Conservation (phyloP, 768 basidiomycete species). For the Lentinula detonsa region DNA sequence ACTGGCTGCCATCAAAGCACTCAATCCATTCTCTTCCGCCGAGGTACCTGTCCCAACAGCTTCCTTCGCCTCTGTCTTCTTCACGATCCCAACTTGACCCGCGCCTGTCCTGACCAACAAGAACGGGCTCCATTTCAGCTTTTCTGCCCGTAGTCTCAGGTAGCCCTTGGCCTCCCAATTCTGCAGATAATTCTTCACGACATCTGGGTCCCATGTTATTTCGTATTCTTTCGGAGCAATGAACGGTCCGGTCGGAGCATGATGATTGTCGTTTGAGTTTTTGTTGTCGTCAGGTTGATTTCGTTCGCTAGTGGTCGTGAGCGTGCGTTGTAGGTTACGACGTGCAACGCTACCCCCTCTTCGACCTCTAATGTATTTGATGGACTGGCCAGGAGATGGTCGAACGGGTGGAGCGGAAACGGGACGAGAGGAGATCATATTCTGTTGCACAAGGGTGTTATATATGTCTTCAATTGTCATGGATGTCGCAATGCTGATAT, state of each 20-base stretch:
- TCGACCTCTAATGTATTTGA: slow-evolving; percentile 66
- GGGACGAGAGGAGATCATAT: slow-evolving; percentile 57
- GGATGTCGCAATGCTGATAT: slow-evolving; percentile 79
- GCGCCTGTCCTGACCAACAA: slow-evolving; percentile 44
- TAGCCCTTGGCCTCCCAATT: slow-evolving; percentile 79
- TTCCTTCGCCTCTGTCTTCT: slow-evolving; percentile 12
- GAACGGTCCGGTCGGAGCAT: slow-evolving; percentile 42
- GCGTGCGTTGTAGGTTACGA: slow-evolving; percentile 50
- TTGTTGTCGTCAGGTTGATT: slow-evolving; percentile 45
- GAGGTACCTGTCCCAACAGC: slow-evolving; percentile 13
- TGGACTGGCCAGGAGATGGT: slow-evolving; percentile 73
- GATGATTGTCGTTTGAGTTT: slow-evolving; percentile 23
- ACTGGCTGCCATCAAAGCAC: not conserved
- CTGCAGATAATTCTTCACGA: slow-evolving; percentile 58
- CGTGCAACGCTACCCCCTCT: slow-evolving; percentile 55
- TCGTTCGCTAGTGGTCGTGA: slow-evolving; percentile 11
- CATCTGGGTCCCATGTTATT: slow-evolving; percentile 66
- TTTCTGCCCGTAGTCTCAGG: slow-evolving; percentile 69
- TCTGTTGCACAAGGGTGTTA: slow-evolving; percentile 62
- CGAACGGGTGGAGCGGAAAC: slow-evolving; percentile 44
- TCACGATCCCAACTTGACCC: slow-evolving; percentile 19
- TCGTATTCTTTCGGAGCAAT: slow-evolving; percentile 65
- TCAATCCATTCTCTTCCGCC: slow-evolving; percentile 9
- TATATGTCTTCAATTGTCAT: slow-evolving; percentile 91
- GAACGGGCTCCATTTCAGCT: slow-evolving; percentile 94